These are phyloP conservation scores for Aspergillus eucalypticola DNA, from an alignment of 2,329 filamentous ascomycete genomes.

Conservation along the genomic window DNA sequence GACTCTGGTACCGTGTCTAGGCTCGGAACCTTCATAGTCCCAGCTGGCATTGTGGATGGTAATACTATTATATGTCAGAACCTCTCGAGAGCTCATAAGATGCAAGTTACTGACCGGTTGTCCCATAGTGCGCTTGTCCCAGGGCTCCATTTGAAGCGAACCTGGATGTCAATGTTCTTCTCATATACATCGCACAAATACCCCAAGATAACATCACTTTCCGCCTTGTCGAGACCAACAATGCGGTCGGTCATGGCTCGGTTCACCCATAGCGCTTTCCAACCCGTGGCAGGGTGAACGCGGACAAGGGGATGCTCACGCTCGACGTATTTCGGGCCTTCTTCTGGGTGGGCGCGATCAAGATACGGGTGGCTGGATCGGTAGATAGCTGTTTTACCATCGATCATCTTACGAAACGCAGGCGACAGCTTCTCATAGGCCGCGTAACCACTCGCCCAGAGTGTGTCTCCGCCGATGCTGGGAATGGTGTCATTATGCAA, in stretches of 20 bases:
- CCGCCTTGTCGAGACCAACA: constrained; percentile 66
- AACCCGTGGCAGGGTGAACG: constrained; percentile 71
- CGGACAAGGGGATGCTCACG: constrained; percentile 68
- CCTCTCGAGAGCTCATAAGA: no score
- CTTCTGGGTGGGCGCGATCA: constrained; percentile 61
- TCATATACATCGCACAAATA: constrained; percentile 71
- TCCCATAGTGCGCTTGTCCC: constrained; percentile 62
- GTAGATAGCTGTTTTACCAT: constrained; percentile 66
- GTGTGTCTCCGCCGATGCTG: constrained; percentile 66
- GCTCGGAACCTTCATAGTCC: constrained; percentile 68
- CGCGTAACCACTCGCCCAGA: constrained; percentile 70
- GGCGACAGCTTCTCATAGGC: constrained; percentile 74
- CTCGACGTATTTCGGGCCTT: constrained; percentile 67
- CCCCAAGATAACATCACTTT: constrained; percentile 67
- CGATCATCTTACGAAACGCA: constrained; percentile 68
- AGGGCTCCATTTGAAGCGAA: constrained; percentile 70
- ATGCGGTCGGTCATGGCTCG: constrained; percentile 68
- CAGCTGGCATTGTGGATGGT: constrained; percentile 74
- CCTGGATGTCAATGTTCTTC: constrained; percentile 69
- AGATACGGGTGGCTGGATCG: constrained; percentile 67
- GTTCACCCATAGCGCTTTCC: constrained; percentile 74
- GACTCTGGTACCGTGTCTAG: constrained; percentile 70
- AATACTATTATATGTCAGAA: constrained; percentile 48
- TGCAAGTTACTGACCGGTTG: constrained; percentile 54
- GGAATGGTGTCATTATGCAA: constrained; percentile 70